Conservation (phyloP, 2,329 filamentous ascomycete genomes). For the Chaetomiaceae sp. region DNA sequence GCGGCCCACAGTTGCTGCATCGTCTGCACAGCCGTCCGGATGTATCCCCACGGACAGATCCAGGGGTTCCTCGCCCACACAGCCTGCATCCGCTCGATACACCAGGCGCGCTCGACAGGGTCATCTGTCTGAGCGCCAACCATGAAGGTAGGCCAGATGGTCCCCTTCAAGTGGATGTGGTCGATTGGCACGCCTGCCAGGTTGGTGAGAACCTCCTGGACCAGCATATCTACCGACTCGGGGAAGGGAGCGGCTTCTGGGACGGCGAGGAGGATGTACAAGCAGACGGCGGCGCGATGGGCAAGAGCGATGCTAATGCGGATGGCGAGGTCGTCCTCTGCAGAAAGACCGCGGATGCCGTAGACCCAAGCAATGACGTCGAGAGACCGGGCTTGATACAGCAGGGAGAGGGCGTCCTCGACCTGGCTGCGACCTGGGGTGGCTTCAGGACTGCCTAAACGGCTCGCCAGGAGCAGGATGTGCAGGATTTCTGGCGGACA, state of each 20-base stretch:
- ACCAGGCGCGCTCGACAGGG: conserved; percentile 41
- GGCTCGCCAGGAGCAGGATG: conserved; percentile 40
- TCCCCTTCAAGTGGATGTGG: conserved; percentile 51
- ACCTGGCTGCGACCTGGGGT: background rate
- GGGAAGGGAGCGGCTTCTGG: conserved; percentile 25
- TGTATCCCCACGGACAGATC: conserved; percentile 45
- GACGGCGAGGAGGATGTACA: conserved; percentile 42
- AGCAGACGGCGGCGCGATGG: conserved; percentile 40
- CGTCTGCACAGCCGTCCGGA: conserved; percentile 43
- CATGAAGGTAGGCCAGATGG: conserved; percentile 53
- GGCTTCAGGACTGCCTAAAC: conserved; percentile 29
- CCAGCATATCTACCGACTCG: conserved; percentile 32
- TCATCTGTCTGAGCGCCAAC: conserved; percentile 48
- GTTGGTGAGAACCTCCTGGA: conserved; percentile 42
- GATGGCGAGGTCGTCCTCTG: conserved; percentile 33
- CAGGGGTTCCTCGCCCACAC: conserved; percentile 34
- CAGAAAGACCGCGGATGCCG: conserved; percentile 32
- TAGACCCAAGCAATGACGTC: conserved; percentile 40
- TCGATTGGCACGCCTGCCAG: conserved; percentile 43
- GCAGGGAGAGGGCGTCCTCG: conserved; percentile 17
- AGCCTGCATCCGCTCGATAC: conserved; percentile 38
- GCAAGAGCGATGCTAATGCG: conserved; percentile 39
- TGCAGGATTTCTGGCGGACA: conserved; percentile 42
- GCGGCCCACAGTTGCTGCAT: conserved; percentile 40
- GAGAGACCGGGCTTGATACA: conserved; percentile 36